Base-by-base conservation (phyloP, 2,329 filamentous ascomycete species). In the Fusarium sp. region DNA sequence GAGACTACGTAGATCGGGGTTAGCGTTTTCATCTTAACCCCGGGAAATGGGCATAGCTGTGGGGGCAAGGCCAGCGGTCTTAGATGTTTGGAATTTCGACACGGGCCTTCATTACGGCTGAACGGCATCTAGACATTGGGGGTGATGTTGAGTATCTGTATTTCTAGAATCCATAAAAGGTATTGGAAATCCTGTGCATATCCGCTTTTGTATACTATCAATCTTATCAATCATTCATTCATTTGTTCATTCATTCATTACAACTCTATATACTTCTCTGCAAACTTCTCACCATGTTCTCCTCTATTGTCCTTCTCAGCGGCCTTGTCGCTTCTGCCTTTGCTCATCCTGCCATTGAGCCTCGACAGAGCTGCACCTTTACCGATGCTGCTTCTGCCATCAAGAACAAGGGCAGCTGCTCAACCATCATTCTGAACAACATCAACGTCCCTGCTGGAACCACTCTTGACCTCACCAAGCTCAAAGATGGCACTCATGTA, bases 391-490 rank as follows among this genome's bases (percentile, higher is more conserved):
- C 83, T 7, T 73, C 81, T 6, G 86, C 85, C 46, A 83, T 79
- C 65, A 81, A 81, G 64, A 81, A 81, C 73, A 87, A 88, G 78
- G 81, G 81, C 16, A 63, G 71, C 67, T 91, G 89, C 78, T 80
- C 86, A 14, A 83, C 81, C 52, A 89, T 90, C 65, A 77, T 84
- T 22, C 79, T 90, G 22, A 83, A 82, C 63, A 81, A 82, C 69
- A 83, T 90, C 47, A 79, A 79, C 20, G 88, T 90, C 16, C 88
- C 89, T 6, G 84, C 87, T 9, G 88, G 88, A 24, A 80, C 80
- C 12, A 90, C 88, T 5, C 83, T 91, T 5, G 87, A 90, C 74
- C 76, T 91, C 65, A 87, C 87, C 15, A 79, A 81, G 22, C 81
- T 90, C 42, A 82, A 81, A 2, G 75, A 78, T 20, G 85, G 84